A percentile compares a stretch with the other conserved stretches of the same genome.
These are phyloP conservation scores for Nidula niveotomentosa DNA, from an alignment of 1,284 basidiomycete species.

Conservation along the genomic window DNA sequence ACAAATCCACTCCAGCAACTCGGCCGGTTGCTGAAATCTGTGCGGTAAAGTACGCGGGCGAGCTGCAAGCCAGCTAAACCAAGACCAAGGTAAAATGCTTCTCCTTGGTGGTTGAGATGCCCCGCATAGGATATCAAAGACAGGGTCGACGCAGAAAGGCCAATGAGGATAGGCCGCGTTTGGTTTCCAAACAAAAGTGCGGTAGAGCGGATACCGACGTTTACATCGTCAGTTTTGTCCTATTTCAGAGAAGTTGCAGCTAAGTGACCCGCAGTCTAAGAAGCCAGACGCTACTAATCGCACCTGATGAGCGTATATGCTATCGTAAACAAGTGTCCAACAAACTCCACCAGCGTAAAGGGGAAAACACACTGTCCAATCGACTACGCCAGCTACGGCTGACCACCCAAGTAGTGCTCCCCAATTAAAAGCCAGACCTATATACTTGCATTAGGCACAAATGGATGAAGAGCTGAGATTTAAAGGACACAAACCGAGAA, in stretches of 20 bases:
- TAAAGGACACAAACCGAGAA: slow-evolving; percentile 64
- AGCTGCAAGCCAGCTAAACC: slow-evolving; percentile 79
- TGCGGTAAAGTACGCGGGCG: slow-evolving; percentile 75
- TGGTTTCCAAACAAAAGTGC: slow-evolving; percentile 86
- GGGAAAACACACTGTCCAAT: slow-evolving; percentile 86
- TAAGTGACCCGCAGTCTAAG: too few species aligned
- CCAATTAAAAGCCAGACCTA: slow-evolving; percentile 97
- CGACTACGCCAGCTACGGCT: slow-evolving; percentile 80
- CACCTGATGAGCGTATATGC: slow-evolving; percentile 97
- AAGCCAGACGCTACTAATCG: slow-evolving; percentile 9
- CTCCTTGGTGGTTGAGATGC: slow-evolving; percentile 72
- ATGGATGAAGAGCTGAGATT: neutral
- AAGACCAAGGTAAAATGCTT: slow-evolving; percentile 81
- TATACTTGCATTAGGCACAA: neutral
- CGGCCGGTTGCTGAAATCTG: slow-evolving; percentile 76
- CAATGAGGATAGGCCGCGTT: slow-evolving; percentile 77
- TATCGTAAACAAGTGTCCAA: slow-evolving; percentile 98
- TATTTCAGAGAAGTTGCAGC: slow-evolving; percentile 24
- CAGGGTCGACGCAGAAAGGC: slow-evolving; percentile 76
- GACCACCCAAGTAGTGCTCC: slow-evolving; percentile 97
- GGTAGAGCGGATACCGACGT: slow-evolving; percentile 91
- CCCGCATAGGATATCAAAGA: slow-evolving; percentile 81
- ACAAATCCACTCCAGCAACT: slow-evolving; percentile 95
- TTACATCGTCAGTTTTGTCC: slow-evolving; percentile 93
- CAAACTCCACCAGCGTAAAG: slow-evolving; percentile 88